Base-by-base conservation (phyloP, 768 basidiomycete species). In the Leccinum rimulosum region DNA sequence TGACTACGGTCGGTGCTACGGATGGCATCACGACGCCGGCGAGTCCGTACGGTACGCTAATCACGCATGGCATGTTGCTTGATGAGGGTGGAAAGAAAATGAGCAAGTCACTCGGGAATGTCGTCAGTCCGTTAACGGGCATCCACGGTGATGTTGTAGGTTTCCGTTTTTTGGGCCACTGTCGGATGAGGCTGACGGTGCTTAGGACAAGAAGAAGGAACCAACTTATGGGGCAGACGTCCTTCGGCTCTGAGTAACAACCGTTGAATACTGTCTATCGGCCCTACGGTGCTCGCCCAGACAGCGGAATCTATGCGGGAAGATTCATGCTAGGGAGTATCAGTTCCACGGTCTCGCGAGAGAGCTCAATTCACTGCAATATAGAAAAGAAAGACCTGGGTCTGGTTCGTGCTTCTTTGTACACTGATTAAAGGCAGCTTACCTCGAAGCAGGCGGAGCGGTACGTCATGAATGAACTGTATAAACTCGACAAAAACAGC, bases 201-300 rank as follows among this genome's bases (percentile, higher is more conserved):
- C 33, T 38, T 10, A 92, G 88, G 76, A 89, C 66, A 77, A 79
- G 69, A 88, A 84, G 67, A 86, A 82, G 61, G 78, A 89, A 51
- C 89, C 93, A 0, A 86, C 84, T 0, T 91, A 93, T 71, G 95
- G 96, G 2, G 80, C 90, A 7, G 95, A 98, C 67, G 82, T 89
- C 2, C 80, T 98, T 33, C 83, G 96, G 7, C 77, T 96, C 7
- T 99, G 96, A 96, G 90, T 83, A 10, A 95, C 94, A 3, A 89
- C 91, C 0, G 88, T 92, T 25, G 94, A 97, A 64, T 96, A 92
- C 67, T 87, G 90, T 84, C 89, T 6, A 87, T 98, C 54, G 91
- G 96, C 0, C 84, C 86, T 1, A 87, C 81, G 0, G 83, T 91
- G 14, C 80, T 98, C 28, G 76, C 84, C 0, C 89, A 94, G 67